Conservation (phyloP, 106 monocot genomes). For the Dendrobium catenatum region DNA sequence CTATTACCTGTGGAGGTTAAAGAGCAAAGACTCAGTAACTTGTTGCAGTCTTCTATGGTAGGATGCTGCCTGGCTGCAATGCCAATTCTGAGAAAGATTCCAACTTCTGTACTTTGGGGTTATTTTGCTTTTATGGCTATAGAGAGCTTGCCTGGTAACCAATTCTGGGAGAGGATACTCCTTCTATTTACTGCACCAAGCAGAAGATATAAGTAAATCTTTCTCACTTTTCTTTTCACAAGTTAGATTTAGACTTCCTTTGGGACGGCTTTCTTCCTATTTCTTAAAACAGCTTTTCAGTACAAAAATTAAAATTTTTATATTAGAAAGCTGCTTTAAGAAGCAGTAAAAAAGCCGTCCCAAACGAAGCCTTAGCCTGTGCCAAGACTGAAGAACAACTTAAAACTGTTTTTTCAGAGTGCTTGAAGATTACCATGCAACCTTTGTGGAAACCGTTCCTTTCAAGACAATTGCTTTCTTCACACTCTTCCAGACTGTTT, state of each 20-base stretch:
- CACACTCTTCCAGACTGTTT: slow-evolving; percentile 70
- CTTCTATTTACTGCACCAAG: slow-evolving; percentile 86
- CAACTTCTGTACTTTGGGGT: slow-evolving; percentile 85
- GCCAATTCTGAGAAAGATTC: slow-evolving; percentile 70
- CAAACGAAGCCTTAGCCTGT: no score
- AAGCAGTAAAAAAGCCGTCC: no score
- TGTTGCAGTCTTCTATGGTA: slow-evolving; percentile 68
- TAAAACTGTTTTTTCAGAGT: slow-evolving; percentile 32
- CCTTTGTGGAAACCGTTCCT: slow-evolving; percentile 83
- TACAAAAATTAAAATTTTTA: no score
- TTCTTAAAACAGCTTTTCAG: no score
- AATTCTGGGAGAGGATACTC: slow-evolving; percentile 92
- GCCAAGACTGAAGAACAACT: neutral
- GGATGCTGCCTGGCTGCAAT: slow-evolving; percentile 74
- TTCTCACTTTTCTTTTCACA: neutral
- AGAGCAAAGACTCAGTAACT: slow-evolving; percentile 78
- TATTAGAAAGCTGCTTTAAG: no score
- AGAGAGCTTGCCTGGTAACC: slow-evolving; percentile 89
- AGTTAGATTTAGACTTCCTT: no score
- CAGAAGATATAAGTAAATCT: slow-evolving; percentile 71
- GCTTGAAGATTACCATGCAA: slow-evolving; percentile 75
- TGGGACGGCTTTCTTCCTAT: no score
- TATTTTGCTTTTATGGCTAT: slow-evolving; percentile 96
- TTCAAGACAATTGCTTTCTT: slow-evolving; percentile 67
- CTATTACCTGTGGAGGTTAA: slow-evolving; percentile 83